Evolutionary conservation across 2,329 filamentous ascomycete species (phyloP).

Genomic region (Grosmannia huntii): DNA sequence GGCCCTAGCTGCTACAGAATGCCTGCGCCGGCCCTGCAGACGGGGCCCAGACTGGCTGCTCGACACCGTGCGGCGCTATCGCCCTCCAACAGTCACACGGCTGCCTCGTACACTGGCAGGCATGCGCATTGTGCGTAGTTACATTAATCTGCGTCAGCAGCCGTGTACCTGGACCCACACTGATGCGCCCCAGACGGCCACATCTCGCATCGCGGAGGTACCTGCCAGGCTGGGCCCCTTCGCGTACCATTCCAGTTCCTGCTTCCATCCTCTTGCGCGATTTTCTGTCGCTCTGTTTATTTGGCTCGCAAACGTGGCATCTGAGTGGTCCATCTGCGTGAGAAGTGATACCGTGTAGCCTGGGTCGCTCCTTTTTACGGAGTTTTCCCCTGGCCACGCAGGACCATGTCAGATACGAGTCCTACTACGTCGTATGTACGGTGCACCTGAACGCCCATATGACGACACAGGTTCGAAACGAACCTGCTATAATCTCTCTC

Average conservation of each 20-base stretch:
- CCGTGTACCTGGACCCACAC: constrained; percentile 16
- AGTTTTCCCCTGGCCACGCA: background rate
- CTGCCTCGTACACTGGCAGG: background rate
- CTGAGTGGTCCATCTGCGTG: background rate
- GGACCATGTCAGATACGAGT: too few relatives aligned
- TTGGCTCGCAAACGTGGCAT: background rate
- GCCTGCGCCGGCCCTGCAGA: background rate
- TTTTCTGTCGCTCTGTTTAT: constrained; percentile 1
- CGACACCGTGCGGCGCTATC: background rate
- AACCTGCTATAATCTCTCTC: background rate
- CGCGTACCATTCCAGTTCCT: constrained; percentile 12
- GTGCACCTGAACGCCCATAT: background rate
- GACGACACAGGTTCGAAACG: background rate
- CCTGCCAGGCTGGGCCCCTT: constrained; percentile 14
- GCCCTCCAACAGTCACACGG: background rate
- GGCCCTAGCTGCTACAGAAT: background rate
- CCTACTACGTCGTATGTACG: too few relatives aligned
- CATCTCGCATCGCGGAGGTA: constrained; percentile 16
- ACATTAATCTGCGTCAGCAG: constrained; percentile 17
- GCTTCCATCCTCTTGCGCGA: constrained; percentile 3
- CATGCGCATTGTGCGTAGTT: constrained; percentile 8
- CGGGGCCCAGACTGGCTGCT: too few relatives aligned
- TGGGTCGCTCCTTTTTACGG: background rate
- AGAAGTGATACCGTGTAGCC: background rate
- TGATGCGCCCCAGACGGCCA: constrained; percentile 12